Percentiles rank a stretch among this genome's conserved stretches.
These are phyloP conservation scores for Lanmaoa pseudosensibilis DNA, from an alignment of 768 basidiomycete species.

Conservation along the genomic window DNA sequence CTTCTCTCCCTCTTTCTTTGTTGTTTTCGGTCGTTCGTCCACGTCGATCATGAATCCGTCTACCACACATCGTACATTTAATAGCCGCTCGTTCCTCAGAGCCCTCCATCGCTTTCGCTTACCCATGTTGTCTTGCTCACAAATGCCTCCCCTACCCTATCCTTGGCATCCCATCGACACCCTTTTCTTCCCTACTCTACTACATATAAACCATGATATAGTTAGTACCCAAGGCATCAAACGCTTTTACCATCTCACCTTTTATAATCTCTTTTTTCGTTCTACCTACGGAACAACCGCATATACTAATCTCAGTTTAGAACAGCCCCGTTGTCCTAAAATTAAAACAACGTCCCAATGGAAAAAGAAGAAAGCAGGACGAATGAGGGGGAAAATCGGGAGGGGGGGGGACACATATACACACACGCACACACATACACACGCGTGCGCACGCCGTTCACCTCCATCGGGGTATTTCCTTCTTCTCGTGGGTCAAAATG, in stretches of 20 bases:
- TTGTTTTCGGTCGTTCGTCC: background rate
- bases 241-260: background rate
- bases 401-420: no score
- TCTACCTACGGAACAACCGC: background rate
- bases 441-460: no score
- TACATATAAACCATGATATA: background rate
- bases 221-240: background rate
- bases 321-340: no score
- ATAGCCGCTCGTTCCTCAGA: conserved; percentile 11
- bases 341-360: no score
- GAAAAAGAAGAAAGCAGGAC: no score
- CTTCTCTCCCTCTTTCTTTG: background rate
- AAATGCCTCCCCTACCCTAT: background rate
- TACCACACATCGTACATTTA: conserved; percentile 26
- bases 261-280: background rate
- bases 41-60: background rate
- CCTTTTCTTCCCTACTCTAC: background rate
- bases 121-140: conserved; percentile 24
- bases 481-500: no score
- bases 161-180: background rate
- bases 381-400: no score
- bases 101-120: conserved; percentile 15
- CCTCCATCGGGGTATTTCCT: no score
- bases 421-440: no score
- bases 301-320: background rate